Base-by-base conservation (phyloP, 1,284 basidiomycete species). In the Phlebopus sp. region DNA sequence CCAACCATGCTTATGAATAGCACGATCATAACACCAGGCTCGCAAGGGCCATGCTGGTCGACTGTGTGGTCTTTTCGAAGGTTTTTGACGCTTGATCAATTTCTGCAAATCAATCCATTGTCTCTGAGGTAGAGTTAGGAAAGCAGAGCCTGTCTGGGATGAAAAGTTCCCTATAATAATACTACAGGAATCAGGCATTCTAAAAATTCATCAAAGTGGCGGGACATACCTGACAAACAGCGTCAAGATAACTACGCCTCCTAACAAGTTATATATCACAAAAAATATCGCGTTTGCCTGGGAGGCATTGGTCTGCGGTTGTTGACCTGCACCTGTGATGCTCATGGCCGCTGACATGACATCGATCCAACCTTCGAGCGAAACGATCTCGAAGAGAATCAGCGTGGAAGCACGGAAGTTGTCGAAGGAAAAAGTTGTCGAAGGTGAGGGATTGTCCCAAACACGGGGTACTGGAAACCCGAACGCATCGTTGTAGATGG, bases 111-210 rank as follows among this genome's bases (percentile, higher is more conserved):
- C 93, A 48, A 95, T 89, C 96, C 96, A 99, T 66, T 95, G 92
- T 48, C 89, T 75, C 64, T 98, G 96, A n/a, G 92, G 79, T 45
- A 86, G 81, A 0, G 94, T 98, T 39, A 90, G 73, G 49, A 90
- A 82, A 4, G 88, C 93, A 30, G 81, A 82, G 27, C 93, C 93
- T 5, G 90, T 95, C 60, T 83, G 86, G 17, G 84, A 82, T 54
- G 83, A 85, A 70, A 97, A 97, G 68, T 97, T 97, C 46, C 89
- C 88, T 61, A 98, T 97, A 68, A 97, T 97, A 66, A 97, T 93
- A 72, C 90, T 87, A 62, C 56, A 50, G 21, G 21, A 23, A 23
- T 59, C 60, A 9, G 17, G 11, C 17, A 23, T 18, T 49, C 9
- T 46, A 44, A 46, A 50, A 25, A 4, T 1, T 15, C 46, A 45